Evolutionary conservation across 1,139 yeast species (phyloP), one percentile per base, ranked within the genome.

Genomic region (Taphrina betulina): DNA sequence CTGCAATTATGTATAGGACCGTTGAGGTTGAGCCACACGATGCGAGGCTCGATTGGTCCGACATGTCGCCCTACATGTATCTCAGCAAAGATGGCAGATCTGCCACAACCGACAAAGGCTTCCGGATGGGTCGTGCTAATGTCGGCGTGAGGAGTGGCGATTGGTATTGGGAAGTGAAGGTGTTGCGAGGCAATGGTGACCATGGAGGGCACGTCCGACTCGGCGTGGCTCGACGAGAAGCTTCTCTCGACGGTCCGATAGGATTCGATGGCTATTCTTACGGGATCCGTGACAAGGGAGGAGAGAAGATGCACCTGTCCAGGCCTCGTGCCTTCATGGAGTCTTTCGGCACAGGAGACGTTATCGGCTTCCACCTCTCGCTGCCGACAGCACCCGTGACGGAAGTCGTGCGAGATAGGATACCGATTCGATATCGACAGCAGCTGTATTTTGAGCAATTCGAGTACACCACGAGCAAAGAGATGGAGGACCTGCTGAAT

Each of bases 181-280:
- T 88, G 2, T 61, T 80, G 7, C 72, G 71, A 45, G 59, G 67
- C 4, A 63, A 66, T 50, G 57, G 57, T 16, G 61, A 56, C 28
- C 56, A 57, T 5, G 63, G 61, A 19, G 70, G 70, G 2, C 95
- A 90, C 68, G 90, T 90, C 0, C 71, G 98, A 34, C 67, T 90
- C 23, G 99, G 99, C 0, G 65, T 90, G 43, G 84, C 84, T 0
- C 73, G 97, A 57, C 76, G 87, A 62, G 98, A 92, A 66, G 95
- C 96, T 1, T 80, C 89, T 55, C 71, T 90, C 50, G 96, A 92
- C 63, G 95, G 95, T 0, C 98, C 99, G 0, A 92, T 90, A 7
- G 99, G 99, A 3, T 87, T 80, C 66, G 97, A 92, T 69, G 94
- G 90, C 0, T 92, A 89, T 70, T 92, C 96, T 0, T 92, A 94